These are phyloP conservation scores for Aspergillus pseudonomiae DNA, from an alignment of 2,329 filamentous ascomycete species.

Conservation along the genomic window DNA sequence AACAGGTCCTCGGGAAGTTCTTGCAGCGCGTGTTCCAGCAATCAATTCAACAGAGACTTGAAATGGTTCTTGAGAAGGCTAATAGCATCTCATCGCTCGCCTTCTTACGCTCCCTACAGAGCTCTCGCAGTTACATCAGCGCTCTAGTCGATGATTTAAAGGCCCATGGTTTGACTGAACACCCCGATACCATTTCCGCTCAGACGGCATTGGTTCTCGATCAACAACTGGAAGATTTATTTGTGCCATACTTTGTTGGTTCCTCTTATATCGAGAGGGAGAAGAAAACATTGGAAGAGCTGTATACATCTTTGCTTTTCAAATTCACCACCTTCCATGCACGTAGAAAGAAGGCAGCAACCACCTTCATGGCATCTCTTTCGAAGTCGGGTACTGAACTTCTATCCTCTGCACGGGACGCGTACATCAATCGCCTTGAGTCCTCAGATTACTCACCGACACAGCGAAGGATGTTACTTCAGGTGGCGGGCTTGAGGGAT, in stretches of 20 bases:
- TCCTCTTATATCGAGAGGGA: constrained; percentile 68
- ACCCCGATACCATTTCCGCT: constrained; percentile 86
- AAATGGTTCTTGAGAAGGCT: constrained; percentile 95
- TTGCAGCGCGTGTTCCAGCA: constrained; percentile 96
- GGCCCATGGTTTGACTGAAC: constrained; percentile 88
- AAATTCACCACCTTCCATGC: constrained; percentile 93
- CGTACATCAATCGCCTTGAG: constrained; percentile 85
- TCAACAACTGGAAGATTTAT: constrained; percentile 67
- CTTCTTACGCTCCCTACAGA: constrained; percentile 87
- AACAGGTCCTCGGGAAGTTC: constrained; percentile 90
- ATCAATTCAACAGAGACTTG: constrained; percentile 92
- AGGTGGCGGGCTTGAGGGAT: constrained; percentile 80
- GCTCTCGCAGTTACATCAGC: constrained; percentile 86
- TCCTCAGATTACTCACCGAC: constrained; percentile 85
- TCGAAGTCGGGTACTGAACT: constrained; percentile 89
- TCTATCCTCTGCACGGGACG: constrained; percentile 83
- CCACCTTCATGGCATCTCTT: constrained; percentile 89
- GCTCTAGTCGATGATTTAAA: constrained; percentile 90
- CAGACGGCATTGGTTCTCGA: constrained; percentile 75
- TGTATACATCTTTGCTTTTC: constrained; percentile 90
- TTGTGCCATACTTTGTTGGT: constrained; percentile 67
- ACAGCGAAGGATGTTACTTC: constrained; percentile 86
- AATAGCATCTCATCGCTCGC: constrained; percentile 88
- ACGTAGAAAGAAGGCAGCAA: constrained; percentile 79
- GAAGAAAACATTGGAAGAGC: constrained; percentile 71